Evolutionary conservation across 2,329 filamentous ascomycete species (phyloP).

Genomic region (Coniochaeta sp.): DNA sequence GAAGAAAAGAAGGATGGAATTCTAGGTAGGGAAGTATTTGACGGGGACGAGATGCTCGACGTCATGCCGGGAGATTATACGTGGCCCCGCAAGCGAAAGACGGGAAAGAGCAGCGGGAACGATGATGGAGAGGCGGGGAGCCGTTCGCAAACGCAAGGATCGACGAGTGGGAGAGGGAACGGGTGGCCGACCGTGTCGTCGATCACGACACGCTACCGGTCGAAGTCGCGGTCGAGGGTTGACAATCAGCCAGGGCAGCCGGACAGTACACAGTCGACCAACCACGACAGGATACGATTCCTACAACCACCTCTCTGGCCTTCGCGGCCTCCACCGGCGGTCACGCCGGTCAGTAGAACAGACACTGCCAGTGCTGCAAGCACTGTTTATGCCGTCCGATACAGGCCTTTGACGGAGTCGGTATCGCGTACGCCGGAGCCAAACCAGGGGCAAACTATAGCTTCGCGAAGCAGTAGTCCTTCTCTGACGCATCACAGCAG

Average conservation of each 20-base stretch:
- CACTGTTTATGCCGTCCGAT: slow-evolving; percentile 56
- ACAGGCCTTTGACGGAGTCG: slow-evolving; percentile 49
- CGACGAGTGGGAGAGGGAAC: slow-evolving; percentile 20
- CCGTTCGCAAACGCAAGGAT: slow-evolving; percentile 10
- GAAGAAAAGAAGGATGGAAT: slow-evolving; percentile 94
- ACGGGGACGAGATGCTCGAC: slow-evolving; percentile 88
- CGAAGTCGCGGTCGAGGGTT: slow-evolving; percentile 15
- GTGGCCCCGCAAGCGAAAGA: slow-evolving; percentile 33
- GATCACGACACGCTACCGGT: slow-evolving; percentile 29
- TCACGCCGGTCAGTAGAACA: slow-evolving; percentile 52
- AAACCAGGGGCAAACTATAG: slow-evolving; percentile 11
- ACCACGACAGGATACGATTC: slow-evolving; percentile 22
- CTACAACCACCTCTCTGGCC: slow-evolving; percentile 47
- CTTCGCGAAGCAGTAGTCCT: slow-evolving; percentile 27
- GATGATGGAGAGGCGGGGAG: slow-evolving; percentile 20
- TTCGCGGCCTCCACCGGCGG: slow-evolving; percentile 44
- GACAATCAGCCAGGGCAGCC: slow-evolving; percentile 3
- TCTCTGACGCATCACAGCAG: slow-evolving; percentile 15
- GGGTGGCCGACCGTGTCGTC: slow-evolving; percentile 33
- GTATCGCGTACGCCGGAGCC: slow-evolving; percentile 38
- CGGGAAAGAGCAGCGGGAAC: slow-evolving; percentile 15
- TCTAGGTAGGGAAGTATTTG: slow-evolving; percentile 82
- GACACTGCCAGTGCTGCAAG: slow-evolving; percentile 58
- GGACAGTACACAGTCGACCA: slow-evolving; percentile 12
- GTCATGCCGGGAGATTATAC: slow-evolving; percentile 42